A percentile compares a stretch with the other conserved stretches of the same genome.
Conservation (phyloP, 768 basidiomycete genomes). For the Lactarius trivialis region DNA sequence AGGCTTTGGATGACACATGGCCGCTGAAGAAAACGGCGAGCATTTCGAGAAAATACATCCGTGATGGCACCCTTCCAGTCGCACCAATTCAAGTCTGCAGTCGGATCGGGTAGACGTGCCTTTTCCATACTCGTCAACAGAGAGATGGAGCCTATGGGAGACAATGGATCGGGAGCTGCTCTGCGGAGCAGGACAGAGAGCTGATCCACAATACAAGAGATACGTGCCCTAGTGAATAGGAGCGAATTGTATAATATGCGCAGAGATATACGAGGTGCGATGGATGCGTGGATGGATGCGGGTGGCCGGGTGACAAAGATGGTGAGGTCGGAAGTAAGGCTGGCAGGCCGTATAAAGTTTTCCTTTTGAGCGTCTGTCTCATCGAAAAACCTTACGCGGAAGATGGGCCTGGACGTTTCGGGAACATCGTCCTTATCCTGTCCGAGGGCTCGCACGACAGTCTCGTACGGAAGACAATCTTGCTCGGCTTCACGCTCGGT, state of each 20-base stretch:
- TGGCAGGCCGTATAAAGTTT: slow-evolving; percentile 71
- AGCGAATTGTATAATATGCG: slow-evolving; percentile 92
- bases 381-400: slow-evolving; percentile 96
- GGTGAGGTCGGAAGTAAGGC: slow-evolving; percentile 86
- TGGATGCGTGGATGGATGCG: slow-evolving; percentile 56
- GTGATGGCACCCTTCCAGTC: slow-evolving; percentile 97
- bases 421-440: slow-evolving; percentile 58
- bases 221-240: slow-evolving; percentile 75
- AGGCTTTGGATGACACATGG: slow-evolving; percentile 83
- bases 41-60: slow-evolving; percentile 88
- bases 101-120: slow-evolving; percentile 70
- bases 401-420: slow-evolving; percentile 53
- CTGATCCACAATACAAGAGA: slow-evolving; percentile 77
- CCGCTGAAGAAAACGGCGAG: slow-evolving; percentile 68
- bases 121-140: slow-evolving; percentile 69
- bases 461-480: slow-evolving; percentile 77
- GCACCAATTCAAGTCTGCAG: slow-evolving; percentile 90
- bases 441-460: slow-evolving; percentile 60
- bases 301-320: slow-evolving; percentile 77
- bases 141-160: slow-evolving; percentile 71
- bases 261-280: slow-evolving; percentile 71
- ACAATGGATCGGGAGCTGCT: slow-evolving; percentile 58
- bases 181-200: slow-evolving; percentile 72
- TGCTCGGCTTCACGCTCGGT: slow-evolving; percentile 76
- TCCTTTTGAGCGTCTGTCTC: slow-evolving; percentile 72